These are phyloP conservation scores for Triticum aestivum DNA, from an alignment of 176 grass and related monocot genomes.

Conservation along the genomic window IWGSC_CS_RefSeq_v2.1 NC_057814.1:454619561-454620060, in stretches of 20 bases:
- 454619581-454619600: no score
- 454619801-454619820: conserved; percentile 9
- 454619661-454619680: neutral
- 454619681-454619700: neutral
- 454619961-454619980: conserved; percentile 35
- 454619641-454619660: neutral
- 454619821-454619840: neutral
- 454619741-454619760: neutral
- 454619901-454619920: conserved; percentile 99
- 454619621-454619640: no score
- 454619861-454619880: conserved; percentile 99
- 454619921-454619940: conserved; percentile 89
- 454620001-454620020: conserved; percentile 19
- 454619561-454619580: neutral
- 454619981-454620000: conserved; percentile 19
- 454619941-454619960: conserved; percentile 9
- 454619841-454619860: conserved; percentile 53
- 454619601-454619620: no score
- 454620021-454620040: conserved; percentile 27
- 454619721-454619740: neutral
- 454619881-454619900: conserved; percentile 96
- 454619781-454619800: neutral
- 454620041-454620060: conserved; percentile 24
- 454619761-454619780: neutral
- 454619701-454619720: neutral